phyloP scores from a whole-genome alignment of 2,329 filamentous ascomycete genomes.

The Paecilomyces variotii region DNA sequence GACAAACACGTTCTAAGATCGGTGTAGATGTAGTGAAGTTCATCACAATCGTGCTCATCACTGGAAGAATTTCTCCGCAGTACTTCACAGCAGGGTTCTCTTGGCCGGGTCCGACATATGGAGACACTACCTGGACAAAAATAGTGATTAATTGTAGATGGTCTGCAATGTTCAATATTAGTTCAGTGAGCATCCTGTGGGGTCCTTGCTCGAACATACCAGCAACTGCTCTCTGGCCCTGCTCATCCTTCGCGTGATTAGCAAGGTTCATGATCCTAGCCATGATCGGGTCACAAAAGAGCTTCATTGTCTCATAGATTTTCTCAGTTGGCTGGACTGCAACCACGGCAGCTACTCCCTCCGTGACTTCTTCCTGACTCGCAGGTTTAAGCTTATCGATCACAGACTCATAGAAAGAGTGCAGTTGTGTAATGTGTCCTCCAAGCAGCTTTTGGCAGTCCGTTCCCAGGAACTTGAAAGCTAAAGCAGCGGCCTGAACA shows the following conservation, averaged over 20 bases:
- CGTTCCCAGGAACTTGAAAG: constrained; percentile 94
- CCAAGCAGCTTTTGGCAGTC: constrained; percentile 86
- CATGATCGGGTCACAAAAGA: constrained; percentile 88
- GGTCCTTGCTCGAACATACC: constrained; percentile 39
- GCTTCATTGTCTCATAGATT: constrained; percentile 76
- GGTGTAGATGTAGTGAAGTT: constrained; percentile 80
- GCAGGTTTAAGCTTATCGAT: constrained; percentile 74
- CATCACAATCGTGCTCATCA: constrained; percentile 77
- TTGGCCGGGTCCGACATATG: constrained; percentile 61
- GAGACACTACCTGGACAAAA: constrained; percentile 72
- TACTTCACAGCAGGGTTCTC: constrained; percentile 92
- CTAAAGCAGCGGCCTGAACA: constrained; percentile 79
- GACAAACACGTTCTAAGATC: constrained; percentile 86
- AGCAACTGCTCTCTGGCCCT: constrained; percentile 77
- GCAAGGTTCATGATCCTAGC: constrained; percentile 78
- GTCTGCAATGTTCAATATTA: constrained; percentile 45
- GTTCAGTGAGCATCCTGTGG: background rate
- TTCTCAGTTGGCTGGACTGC: constrained; percentile 74
- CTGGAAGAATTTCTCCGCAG: constrained; percentile 86
- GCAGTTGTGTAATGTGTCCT: constrained; percentile 74
- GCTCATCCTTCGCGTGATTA: constrained; percentile 72
- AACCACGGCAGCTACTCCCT: constrained; percentile 87
- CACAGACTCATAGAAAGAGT: constrained; percentile 85
- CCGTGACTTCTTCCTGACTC: constrained; percentile 93
- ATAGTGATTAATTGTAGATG: constrained; percentile 87